Base-by-base conservation (phyloP, 2,329 filamentous ascomycete species). In the Chalaropsis thielavioides region DNA sequence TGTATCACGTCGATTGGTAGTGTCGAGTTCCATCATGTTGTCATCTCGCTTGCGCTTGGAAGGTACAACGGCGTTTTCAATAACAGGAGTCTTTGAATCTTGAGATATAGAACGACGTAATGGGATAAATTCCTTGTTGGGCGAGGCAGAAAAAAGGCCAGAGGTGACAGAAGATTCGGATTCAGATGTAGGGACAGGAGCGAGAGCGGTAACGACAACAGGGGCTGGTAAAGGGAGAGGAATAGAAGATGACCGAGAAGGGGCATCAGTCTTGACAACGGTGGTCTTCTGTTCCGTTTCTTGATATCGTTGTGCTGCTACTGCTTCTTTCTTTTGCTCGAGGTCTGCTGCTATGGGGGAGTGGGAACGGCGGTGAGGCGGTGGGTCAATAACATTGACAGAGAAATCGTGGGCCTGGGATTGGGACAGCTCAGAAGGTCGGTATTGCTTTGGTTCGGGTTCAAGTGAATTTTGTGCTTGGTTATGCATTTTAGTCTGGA, bases 41-140 rank as follows among this genome's bases (percentile, higher is more conserved):
- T 80, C 77, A 38, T 77, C 78, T 35, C 79, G 72, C 71, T 81
- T 81, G 63, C 79, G 73, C 70, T 81, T 81, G 27, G 74, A 75
- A 35, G 78, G 74, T 41, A 75, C 76, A 64, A 70, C 69, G 62
- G 74, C 74, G 63, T 73, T 73, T 61, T 74, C 71, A 62, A 59
- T 44, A 40, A 66, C 41, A 13, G 64, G 61, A 13, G 64, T 49
- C 24, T 63, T 66, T 15, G 49, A 51, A 27, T 62, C 58, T 10
- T 44, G 58, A n/a, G 64, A 63, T 41, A 54, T 41, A 7, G 64
- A 61, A 3, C 54, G 7, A 38, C 54, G 54, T 7, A 27, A 58
- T n/a, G 31, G 17, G 13, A n/a, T n/a, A 1, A 27, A 35, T 4
- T 58, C 27, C 27, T 35, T 58, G n/a, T 35, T 38, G 10, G 54